Evolutionary conservation across 768 basidiomycete species (phyloP).

Genomic region (Clitopilus hobsonii): DNA sequence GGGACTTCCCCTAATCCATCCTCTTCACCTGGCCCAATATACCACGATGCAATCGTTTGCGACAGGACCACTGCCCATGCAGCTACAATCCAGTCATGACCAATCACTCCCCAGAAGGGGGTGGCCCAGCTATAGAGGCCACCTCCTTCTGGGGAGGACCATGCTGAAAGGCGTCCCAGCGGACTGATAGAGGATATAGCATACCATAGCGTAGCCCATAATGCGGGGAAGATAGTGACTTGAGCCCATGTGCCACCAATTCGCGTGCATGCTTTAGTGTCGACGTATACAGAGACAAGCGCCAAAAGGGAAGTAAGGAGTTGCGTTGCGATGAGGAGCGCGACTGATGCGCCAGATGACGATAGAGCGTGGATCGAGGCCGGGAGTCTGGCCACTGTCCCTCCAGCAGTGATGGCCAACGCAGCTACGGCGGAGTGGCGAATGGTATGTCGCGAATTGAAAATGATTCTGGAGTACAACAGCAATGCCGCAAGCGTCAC

Average conservation of each 20-base stretch:
- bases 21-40: conserved; percentile 38
- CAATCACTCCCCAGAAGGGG: conserved; percentile 50
- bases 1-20: conserved; percentile 1
- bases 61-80: conserved; percentile 70
- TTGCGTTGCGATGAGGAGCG: conserved; percentile 37
- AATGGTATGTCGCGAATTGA: conserved; percentile 18
- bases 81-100: conserved; percentile 71
- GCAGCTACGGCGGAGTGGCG: conserved; percentile 25
- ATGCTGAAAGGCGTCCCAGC: conserved; percentile 66
- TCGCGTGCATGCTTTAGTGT: conserved; percentile 28
- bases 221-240: conserved; percentile 56
- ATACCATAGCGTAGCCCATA: conserved; percentile 67
- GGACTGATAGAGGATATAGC: conserved; percentile 52
- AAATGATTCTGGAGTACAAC: conserved; percentile 31
- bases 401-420: conserved; percentile 33
- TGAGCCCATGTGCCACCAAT: conserved; percentile 34
- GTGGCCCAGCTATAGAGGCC: conserved; percentile 63
- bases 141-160: conserved; percentile 56
- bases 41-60: conserved; percentile 49
- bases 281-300: conserved; percentile 32
- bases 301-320: conserved; percentile 38
- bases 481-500: conserved; percentile 27
- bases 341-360: conserved; percentile 41
- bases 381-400: conserved; percentile 33
- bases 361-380: conserved; percentile 55